Percentiles rank a stretch among this genome's conserved stretches.
phyloP scores from a whole-genome alignment of 306 rosid species.

The Pyrus pyrifolia region DNA sequence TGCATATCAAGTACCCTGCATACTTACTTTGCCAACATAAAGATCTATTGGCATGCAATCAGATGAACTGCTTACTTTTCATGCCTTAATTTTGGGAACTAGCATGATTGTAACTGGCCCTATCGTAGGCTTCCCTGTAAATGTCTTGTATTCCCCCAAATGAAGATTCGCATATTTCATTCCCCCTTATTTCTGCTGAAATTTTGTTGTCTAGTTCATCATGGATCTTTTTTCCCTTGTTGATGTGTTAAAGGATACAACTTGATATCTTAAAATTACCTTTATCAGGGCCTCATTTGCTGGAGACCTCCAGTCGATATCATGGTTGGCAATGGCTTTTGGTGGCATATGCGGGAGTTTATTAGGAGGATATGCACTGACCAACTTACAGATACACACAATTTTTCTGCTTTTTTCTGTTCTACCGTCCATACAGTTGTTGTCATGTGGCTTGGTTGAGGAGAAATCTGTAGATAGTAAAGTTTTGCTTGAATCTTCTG shows the following conservation, averaged over 20 bases:
- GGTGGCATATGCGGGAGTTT: slow-evolving; percentile 85
- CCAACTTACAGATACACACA: slow-evolving; percentile 42
- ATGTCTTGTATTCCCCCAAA: not conserved
- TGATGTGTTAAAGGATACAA: not conserved
- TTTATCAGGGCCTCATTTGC: slow-evolving; percentile 61
- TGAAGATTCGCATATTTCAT: not conserved
- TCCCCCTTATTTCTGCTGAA: not conserved
- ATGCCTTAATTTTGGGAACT: not conserved
- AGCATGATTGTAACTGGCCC: not conserved
- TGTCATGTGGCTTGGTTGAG: slow-evolving; percentile 64
- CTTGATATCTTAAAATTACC: slow-evolving; percentile 1
- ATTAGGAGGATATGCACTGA: slow-evolving; percentile 72
- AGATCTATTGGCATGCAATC: not conserved
- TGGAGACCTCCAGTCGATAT: slow-evolving; percentile 77
- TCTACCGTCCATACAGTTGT: slow-evolving; percentile 63
- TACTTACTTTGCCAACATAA: not conserved
- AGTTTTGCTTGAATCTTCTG: slow-evolving; percentile 25
- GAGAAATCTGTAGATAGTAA: slow-evolving; percentile 40
- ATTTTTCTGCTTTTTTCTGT: slow-evolving; percentile 69
- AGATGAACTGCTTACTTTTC: not conserved
- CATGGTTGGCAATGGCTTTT: slow-evolving; percentile 82
- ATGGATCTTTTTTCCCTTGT: not conserved
- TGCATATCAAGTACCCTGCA: not conserved
- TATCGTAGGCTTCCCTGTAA: not conserved
- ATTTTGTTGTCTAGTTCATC: slow-evolving; percentile 6